Evolutionary conservation across 208 protist genomes (phyloP).

Genomic region (Leishmania tarentolae): DNA sequence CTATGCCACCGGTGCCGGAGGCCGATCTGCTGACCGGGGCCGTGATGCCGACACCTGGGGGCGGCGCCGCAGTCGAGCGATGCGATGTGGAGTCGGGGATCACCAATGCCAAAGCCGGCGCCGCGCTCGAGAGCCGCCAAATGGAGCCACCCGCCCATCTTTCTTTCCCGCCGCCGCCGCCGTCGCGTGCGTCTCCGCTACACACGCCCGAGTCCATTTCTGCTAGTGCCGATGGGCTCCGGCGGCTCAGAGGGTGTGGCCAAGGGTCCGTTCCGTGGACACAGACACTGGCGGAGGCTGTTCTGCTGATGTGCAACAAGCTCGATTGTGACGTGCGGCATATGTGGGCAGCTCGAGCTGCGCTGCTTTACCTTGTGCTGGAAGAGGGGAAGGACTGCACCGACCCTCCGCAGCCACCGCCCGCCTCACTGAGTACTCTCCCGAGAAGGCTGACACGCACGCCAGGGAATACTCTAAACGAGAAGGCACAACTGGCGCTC

Average conservation of each 20-base stretch:
- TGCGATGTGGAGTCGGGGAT: neutral
- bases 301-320: constrained; percentile 7
- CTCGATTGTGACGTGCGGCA: neutral
- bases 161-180: neutral
- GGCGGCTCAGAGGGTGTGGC: neutral
- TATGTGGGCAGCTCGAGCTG: constrained; percentile 3
- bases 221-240: neutral
- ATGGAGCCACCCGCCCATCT: neutral
- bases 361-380: constrained; percentile 15
- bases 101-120: neutral
- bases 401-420: neutral
- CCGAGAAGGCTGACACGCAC: constrained; percentile 3
- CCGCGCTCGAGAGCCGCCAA: neutral
- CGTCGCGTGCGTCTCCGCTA: neutral
- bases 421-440: neutral
- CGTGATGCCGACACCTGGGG: neutral
- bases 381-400: neutral
- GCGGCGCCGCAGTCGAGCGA: no score
- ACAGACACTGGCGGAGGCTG: constrained; percentile 14
- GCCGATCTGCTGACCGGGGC: neutral
- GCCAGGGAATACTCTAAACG: neutral
- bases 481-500: constrained; percentile 17
- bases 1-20: constrained; percentile 2
- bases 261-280: constrained; percentile 24
- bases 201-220: neutral